phyloP scores from a whole-genome alignment of 192 early-diverging fungal genomes.

The Linderina pennispora region DNA sequence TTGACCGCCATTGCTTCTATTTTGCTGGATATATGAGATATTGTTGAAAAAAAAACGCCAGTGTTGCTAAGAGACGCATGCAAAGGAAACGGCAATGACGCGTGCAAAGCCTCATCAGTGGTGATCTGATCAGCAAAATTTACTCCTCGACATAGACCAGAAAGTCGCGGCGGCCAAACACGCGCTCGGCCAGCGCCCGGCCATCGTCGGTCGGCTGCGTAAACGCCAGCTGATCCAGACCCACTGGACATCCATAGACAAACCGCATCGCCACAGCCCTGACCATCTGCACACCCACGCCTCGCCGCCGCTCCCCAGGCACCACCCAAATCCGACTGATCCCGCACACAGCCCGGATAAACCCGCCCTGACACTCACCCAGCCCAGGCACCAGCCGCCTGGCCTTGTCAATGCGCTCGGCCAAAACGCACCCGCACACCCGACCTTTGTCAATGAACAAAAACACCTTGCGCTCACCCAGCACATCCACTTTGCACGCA shows the following conservation, averaged over 20 bases:
- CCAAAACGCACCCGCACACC: constrained; percentile 46
- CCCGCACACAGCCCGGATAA: constrained; percentile 31
- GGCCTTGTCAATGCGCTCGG: constrained; percentile 31
- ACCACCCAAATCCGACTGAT: constrained; percentile 55
- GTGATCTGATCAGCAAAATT: too few relatives aligned
- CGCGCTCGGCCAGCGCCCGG: constrained; percentile 35
- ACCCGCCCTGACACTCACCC: not conserved
- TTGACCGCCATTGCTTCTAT: constrained; percentile 42
- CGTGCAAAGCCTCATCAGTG: too few relatives aligned
- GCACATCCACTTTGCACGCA: constrained; percentile 11
- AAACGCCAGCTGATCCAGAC: constrained; percentile 34
- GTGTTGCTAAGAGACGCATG: too few relatives aligned
- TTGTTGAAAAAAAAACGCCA: too few relatives aligned
- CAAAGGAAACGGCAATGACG: too few relatives aligned
- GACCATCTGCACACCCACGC: constrained; percentile 38
- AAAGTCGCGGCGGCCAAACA: constrained; percentile 47
- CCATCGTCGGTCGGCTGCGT: constrained; percentile 50
- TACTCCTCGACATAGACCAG: constrained; percentile 44
- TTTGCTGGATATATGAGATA: not conserved
- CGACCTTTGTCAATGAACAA: constrained; percentile 21
- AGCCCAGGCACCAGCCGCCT: constrained; percentile 2
- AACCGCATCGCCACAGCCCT: constrained; percentile 32
- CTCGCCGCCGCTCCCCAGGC: constrained; percentile 32
- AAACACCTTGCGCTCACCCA: constrained; percentile 39
- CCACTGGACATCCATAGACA: constrained; percentile 39